Evolutionary conservation across 768 basidiomycete species (phyloP).

Genomic region (Leccinellum albellum): DNA sequence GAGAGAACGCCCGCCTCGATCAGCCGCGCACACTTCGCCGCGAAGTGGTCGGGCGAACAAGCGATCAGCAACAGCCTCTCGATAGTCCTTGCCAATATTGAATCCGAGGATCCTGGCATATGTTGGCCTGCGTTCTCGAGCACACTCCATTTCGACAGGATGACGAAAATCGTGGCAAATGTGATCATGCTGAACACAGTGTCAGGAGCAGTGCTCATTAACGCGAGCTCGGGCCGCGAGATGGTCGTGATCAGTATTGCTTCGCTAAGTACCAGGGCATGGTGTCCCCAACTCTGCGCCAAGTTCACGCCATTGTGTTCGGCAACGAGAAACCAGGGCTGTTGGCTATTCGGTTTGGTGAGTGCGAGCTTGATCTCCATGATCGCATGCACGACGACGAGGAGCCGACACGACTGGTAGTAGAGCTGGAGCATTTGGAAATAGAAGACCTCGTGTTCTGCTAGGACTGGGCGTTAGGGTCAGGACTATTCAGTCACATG

Average conservation of each 20-base stretch:
- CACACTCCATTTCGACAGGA: conserved; percentile 41
- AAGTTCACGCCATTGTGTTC: conserved; percentile 34
- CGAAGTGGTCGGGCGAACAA: conserved; percentile 36
- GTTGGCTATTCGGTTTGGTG: conserved; percentile 10
- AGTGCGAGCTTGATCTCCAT: conserved; percentile 24
- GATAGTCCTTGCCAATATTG: conserved; percentile 33
- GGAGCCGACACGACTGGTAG: conserved; percentile 39
- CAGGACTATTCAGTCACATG: conserved; percentile 10
- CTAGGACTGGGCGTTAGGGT: conserved; percentile 35
- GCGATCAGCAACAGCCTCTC: conserved; percentile 34
- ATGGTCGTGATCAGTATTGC: conserved; percentile 34
- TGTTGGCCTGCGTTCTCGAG: conserved; percentile 32
- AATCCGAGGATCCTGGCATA: conserved; percentile 37
- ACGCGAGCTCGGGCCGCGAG: conserved; percentile 29
- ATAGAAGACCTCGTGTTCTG: conserved; percentile 41
- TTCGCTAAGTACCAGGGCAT: conserved; percentile 37
- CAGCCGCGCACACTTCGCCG: conserved; percentile 41
- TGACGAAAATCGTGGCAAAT: conserved; percentile 41
- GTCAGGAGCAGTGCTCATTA: conserved; percentile 42
- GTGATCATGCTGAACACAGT: conserved; percentile 39
- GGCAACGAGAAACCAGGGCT: conserved; percentile 32
- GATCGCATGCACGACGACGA: conserved; percentile 36
- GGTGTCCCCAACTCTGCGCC: conserved; percentile 36
- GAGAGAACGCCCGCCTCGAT: conserved; percentile 33
- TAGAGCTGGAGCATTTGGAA: conserved; percentile 39